Evolutionary conservation across 192 early-diverging fungal genomes (phyloP), one percentile per base, ranked within the genome.

Genomic region (Entomortierella chlamydospora): DNA sequence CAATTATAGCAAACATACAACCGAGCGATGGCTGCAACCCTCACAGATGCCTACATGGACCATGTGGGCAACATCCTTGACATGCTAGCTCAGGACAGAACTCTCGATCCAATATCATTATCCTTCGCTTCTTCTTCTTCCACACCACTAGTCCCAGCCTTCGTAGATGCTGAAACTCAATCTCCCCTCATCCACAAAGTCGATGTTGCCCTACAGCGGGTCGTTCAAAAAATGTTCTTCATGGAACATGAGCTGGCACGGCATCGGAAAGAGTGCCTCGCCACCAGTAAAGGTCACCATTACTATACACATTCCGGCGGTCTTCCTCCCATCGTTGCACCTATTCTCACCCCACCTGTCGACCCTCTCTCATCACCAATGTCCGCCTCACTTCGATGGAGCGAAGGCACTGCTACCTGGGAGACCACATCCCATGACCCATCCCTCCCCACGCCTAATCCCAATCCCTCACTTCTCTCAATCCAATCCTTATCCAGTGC

Each of bases 281-380:
- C 50, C 39, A 8, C 53, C 2, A 49, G 28, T 30, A 26, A 34
- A 10, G 25, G 51, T 11, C 39, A 56, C 41, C 18, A 59, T 49
- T 23, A 29, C 49, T 47, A 20, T 45, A 12, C 10, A 15, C 42
- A 58, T 11, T 56, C 18, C 28, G 12, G 53, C 51, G 39, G 47
- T 63, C 53, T 64, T 54, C 34, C 61, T n/a, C 54, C 43, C 17
- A 12, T 69, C 8, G 42, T 52, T 13, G 43, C 76, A 3, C 63
- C 63, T 18, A 79, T 79, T 52, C 76, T 79, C 23, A 79, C 68
- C 0, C 74, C 74, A 0, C 76, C 76, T 13, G 76, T 70, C 61
- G 76, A 79, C 52, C 17, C 51, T 29, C 54, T 79, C 30, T 79
- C 76, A 18, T 50, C 76, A 37, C 63, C 68, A 37, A 47, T 70